Conservation (phyloP, 495 filamentous ascomycete genomes). For the Aspergillus conjunctus region DNA sequence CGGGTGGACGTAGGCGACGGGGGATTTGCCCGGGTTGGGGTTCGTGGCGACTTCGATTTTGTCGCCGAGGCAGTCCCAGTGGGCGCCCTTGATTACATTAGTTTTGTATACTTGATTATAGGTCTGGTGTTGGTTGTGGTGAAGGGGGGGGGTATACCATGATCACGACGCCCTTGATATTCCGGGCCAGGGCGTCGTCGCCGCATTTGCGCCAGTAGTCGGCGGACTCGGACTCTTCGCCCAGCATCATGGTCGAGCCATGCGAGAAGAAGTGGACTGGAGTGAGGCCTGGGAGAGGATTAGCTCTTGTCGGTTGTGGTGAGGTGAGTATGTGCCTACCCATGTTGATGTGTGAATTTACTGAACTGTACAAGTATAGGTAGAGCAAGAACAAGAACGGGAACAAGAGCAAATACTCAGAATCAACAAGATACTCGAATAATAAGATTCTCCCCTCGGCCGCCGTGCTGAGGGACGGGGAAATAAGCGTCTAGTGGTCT, state of each 20-base stretch:
- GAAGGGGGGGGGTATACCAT: conserved; percentile 49
- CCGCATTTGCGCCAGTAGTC: conserved; percentile 65
- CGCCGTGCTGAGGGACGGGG: too few relatives aligned
- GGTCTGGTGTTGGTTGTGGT: too few relatives aligned
- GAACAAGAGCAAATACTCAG: too few relatives aligned
- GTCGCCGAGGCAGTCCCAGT: conserved; percentile 56
- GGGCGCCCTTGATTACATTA: conserved; percentile 49
- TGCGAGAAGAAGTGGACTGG: conserved; percentile 70
- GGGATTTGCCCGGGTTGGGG: conserved; percentile 55
- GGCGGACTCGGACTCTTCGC: conserved; percentile 58
- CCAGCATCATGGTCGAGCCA: conserved; percentile 69
- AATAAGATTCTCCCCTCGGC: too few relatives aligned
- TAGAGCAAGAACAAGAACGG: too few relatives aligned
- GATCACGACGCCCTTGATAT: conserved; percentile 61
- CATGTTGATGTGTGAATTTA: too few relatives aligned
- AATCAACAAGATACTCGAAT: too few relatives aligned
- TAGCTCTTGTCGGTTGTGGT: too few relatives aligned
- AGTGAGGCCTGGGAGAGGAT: conserved; percentile 32
- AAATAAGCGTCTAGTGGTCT: too few relatives aligned
- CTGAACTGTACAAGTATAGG: too few relatives aligned
- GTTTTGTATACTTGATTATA: conserved; percentile 1
- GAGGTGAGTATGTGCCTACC: too few relatives aligned
- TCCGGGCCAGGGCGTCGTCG: conserved; percentile 55
- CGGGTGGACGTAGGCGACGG: conserved; percentile 59
- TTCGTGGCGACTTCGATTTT: conserved; percentile 59